Base-by-base conservation (phyloP, 2,329 filamentous ascomycete genomes). In the Mycosphaerella sp. region DNA sequence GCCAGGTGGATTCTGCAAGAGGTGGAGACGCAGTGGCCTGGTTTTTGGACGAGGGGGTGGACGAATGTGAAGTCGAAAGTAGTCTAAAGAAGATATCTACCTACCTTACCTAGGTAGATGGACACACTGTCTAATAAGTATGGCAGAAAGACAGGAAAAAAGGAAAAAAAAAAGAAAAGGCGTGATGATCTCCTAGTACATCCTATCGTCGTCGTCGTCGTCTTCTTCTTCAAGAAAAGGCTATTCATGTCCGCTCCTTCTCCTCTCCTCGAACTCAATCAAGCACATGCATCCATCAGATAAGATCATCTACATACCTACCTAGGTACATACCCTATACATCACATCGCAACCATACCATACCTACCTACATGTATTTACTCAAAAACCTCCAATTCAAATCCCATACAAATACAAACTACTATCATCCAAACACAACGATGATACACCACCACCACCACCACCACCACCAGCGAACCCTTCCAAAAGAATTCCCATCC, bases 1-100 rank as follows among this genome's bases (percentile, higher is more conserved):
- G 57, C 60, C 0, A 56, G 59, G 11, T 67, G 64, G 65, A 55
- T 67, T 14, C 29, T 64, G 11, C 54, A 64, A n/a, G 46, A 54
- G 1, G 52, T 59, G 7, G 50, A 53, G 32, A 44, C 54, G 10
- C 51, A 59, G 29, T 64, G 62, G 62, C 62, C 61, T 11, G 59
- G 58, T 2, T 56, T 55, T 21, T 61, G 61, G 59, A 55, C 41
- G 10, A 41, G 51, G 4, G 52, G 56, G 0, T 60, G 49, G 21
- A 51, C 48, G 26, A 29, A 29, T 12, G 47, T 60, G n/a, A 60
- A 55, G 45, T 45, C 55, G 4, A 60, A 57, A 47, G 54, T 51
- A 3, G 14, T 17, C 14, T 17, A 17, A 17, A 17, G 14, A 17
- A 17, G 14, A 1, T 17, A 17, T 1, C 14, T 50, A 26, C 4